A percentile compares a stretch with the other conserved stretches of the same genome.
phyloP scores from a whole-genome alignment of 108 stramenopile species.

The Bacterosira constricta region DNA sequence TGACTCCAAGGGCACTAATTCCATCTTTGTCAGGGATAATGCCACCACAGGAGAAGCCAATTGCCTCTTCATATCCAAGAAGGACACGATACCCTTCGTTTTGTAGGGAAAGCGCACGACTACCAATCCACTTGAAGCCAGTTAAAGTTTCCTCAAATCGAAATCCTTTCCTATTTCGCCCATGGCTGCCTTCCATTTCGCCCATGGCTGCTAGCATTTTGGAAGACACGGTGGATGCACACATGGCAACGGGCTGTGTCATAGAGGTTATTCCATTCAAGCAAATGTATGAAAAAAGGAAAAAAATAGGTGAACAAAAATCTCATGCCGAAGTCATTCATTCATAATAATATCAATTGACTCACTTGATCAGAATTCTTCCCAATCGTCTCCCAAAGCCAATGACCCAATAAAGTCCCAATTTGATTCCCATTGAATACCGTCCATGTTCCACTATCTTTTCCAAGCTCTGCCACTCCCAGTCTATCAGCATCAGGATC shows the following conservation, averaged over 20 bases:
- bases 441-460: slow-evolving; percentile 75
- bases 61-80: slow-evolving; percentile 96
- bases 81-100: slow-evolving; percentile 78
- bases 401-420: slow-evolving; percentile 88
- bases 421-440: slow-evolving; percentile 97
- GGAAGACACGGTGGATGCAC: slow-evolving; percentile 94
- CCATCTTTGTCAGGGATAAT: slow-evolving; percentile 95
- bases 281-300: neutral
- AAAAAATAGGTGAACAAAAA: neutral
- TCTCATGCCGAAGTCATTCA: neutral
- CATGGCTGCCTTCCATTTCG: slow-evolving; percentile 73
- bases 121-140: slow-evolving; percentile 97
- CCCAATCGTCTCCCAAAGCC: slow-evolving; percentile 85
- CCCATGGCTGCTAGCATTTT: slow-evolving; percentile 90
- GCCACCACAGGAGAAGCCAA: slow-evolving; percentile 93
- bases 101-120: slow-evolving; percentile 61
- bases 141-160: slow-evolving; percentile 94
- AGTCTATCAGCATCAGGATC: slow-evolving; percentile 99
- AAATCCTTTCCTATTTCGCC: slow-evolving; percentile 89
- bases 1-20: slow-evolving; percentile 77
- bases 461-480: slow-evolving; percentile 89
- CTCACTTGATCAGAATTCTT: slow-evolving; percentile 65
- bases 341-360: neutral
- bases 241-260: slow-evolving; percentile 80
- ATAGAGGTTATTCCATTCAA: neutral